Conservation (phyloP, 345 rosid species). For the Adansonia digitata region DNA sequence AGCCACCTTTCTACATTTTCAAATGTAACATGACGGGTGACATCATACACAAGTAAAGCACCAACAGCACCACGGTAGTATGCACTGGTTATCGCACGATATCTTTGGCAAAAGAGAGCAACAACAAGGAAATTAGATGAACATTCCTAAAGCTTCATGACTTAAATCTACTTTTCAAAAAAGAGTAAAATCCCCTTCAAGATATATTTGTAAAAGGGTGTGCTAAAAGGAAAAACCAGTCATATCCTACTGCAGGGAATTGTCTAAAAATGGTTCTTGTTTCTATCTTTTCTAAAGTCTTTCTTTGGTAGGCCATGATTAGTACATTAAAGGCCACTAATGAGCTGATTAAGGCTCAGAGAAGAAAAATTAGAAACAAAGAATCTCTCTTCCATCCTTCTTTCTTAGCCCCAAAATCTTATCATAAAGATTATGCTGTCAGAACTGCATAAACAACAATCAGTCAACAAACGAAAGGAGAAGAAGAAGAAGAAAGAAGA, state of each 20-base stretch:
- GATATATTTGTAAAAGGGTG: neutral
- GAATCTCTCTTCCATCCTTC: neutral
- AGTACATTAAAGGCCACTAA: neutral
- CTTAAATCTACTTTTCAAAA: neutral
- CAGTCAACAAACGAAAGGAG: neutral
- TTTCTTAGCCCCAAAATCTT: too few species aligned
- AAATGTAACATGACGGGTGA: conserved; percentile 75
- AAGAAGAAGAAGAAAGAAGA: neutral
- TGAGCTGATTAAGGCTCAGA: neutral
- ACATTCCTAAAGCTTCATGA: neutral
- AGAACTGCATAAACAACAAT: neutral
- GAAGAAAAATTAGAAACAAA: neutral
- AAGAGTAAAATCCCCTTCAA: neutral
- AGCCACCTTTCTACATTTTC: conserved; percentile 90
- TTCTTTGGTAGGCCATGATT: neutral
- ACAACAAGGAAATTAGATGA: neutral
- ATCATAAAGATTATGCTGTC: neutral
- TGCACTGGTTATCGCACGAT: conserved; percentile 89
- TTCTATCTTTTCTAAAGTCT: neutral
- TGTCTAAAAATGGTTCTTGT: neutral
- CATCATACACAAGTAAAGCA: conserved; percentile 76
- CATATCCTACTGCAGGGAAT: neutral
- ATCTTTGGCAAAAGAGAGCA: conserved; percentile 28
- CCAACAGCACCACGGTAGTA: conserved; percentile 89
- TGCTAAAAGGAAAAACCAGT: neutral